A percentile compares a stretch with the other conserved stretches of the same genome.
phyloP scores from a whole-genome alignment of 345 rosid species.

The Hirschfeldia incana region DNA sequence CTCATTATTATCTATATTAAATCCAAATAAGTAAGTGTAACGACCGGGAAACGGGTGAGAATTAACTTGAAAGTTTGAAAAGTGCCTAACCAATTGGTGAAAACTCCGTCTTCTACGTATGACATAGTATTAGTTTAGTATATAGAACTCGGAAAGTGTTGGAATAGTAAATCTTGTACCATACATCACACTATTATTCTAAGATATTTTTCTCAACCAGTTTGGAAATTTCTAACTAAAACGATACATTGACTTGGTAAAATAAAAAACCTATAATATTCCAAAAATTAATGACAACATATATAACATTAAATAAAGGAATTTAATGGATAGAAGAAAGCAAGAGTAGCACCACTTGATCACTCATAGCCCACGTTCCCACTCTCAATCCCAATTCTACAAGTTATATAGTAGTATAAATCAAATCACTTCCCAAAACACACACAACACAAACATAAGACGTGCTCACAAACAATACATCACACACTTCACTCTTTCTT shows the following conservation, averaged over 20 bases:
- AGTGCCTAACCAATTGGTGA: neutral
- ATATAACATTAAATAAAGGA: conserved; percentile 15
- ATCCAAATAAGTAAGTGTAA: neutral
- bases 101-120: neutral
- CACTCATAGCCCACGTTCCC: conserved; percentile 47
- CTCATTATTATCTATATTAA: no score
- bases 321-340: conserved; percentile 31
- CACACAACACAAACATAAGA: conserved; percentile 29
- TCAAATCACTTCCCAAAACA: conserved; percentile 4
- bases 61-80: neutral
- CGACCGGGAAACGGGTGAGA: neutral
- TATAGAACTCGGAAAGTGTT: neutral
- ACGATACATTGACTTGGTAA: neutral
- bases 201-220: neutral
- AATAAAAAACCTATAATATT: neutral
- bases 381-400: conserved; percentile 35
- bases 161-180: neutral
- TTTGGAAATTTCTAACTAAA: neutral
- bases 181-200: neutral
- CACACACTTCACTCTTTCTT: conserved; percentile 44
- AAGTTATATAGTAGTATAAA: neutral
- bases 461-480: conserved; percentile 44
- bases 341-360: conserved; percentile 45
- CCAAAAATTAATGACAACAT: conserved; percentile 28
- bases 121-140: neutral